Base-by-base conservation (phyloP, 2,329 filamentous ascomycete species). In the Cordyceps cicadae region DNA sequence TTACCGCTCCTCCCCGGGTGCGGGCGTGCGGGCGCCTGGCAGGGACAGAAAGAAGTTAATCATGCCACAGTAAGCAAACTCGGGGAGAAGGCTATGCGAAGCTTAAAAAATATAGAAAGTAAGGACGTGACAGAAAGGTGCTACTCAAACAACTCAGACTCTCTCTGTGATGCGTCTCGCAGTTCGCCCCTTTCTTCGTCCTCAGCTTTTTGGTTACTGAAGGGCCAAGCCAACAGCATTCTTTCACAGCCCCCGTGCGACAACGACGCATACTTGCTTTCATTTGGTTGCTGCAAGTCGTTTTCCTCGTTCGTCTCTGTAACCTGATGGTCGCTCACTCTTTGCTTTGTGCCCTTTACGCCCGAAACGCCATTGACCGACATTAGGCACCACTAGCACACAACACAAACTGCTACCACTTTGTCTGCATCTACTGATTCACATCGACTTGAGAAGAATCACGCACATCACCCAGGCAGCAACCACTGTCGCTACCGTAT, bases 211-310 rank as follows among this genome's bases (percentile, higher is more conserved):
- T 37, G 34, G 12, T 37, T 53, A 53, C 32, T 24, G n/a, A 53
- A 41, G 39, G 5, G 15, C 15, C 39, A 43, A 55, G 53, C 24
- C 15, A 15, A 11, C n/a, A 9, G 7, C 17, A 21, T 49, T 57
- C 54, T 57, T 57, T 57, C 54, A 57, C 54, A 41, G 14, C 32
- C 32, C 54, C 54, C 43, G 26, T 56, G 41, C 39, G 21, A 55
- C 15, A 55, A 26, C 8, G 34, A 11, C 19, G 19, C 17, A 29
- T 19, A 29, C 5, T 17, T 37, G 34, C 34, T 37, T 37, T 37
- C 34, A 37, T 37, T 14, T 37, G 34, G 11, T 37, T 37, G 34
- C 34, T 14, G 1, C 34, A 37, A 11, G 34, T 37, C 8, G 34
- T 14, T 37, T 14, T 37, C 8, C 14, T 12, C 12, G 11, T 37